phyloP scores from a whole-genome alignment of 2,329 filamentous ascomycete genomes.

The Cladosporium sp. region DNA sequence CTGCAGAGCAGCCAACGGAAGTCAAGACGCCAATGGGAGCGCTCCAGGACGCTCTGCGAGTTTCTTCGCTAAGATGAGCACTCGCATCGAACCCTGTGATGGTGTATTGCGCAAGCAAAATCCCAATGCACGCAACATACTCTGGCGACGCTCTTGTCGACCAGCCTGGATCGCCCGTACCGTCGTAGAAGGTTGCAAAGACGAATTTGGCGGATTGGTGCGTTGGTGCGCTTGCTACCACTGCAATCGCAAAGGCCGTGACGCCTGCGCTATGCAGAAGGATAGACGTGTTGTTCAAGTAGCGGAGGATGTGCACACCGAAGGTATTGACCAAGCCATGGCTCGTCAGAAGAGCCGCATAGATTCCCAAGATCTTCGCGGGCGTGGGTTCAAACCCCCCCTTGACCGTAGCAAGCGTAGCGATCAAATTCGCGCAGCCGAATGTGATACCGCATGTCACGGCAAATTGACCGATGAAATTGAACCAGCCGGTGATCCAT shows the following conservation, averaged over 20 bases:
- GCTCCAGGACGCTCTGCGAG: constrained; percentile 51
- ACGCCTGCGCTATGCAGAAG: constrained; percentile 52
- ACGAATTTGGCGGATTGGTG: constrained; percentile 53
- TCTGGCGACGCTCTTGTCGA: constrained; percentile 48
- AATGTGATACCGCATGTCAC: constrained; percentile 48
- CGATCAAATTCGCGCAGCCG: constrained; percentile 43
- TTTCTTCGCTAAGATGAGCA: constrained; percentile 56
- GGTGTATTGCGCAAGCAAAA: constrained; percentile 52
- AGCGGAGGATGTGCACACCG: constrained; percentile 51
- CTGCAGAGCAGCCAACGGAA: constrained; percentile 50
- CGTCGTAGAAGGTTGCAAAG: constrained; percentile 51
- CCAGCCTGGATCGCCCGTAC: constrained; percentile 52
- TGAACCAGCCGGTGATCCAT: constrained; percentile 49
- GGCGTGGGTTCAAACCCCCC: constrained; percentile 41
- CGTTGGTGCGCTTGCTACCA: constrained; percentile 54
- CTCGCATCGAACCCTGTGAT: constrained; percentile 52
- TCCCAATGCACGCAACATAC: constrained; percentile 47
- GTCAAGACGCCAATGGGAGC: constrained; percentile 56
- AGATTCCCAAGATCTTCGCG: constrained; percentile 53
- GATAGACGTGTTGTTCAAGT: constrained; percentile 55
- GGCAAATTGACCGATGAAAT: constrained; percentile 42
- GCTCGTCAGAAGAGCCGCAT: constrained; percentile 52
- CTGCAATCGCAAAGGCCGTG: constrained; percentile 49
- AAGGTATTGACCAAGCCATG: constrained; percentile 55
- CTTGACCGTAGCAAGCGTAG: constrained; percentile 43